Percentiles rank a stretch among this genome's conserved stretches.
These are phyloP conservation scores for Nephelium lappaceum DNA, from an alignment of 345 rosid species.

Conservation along the genomic window DNA sequence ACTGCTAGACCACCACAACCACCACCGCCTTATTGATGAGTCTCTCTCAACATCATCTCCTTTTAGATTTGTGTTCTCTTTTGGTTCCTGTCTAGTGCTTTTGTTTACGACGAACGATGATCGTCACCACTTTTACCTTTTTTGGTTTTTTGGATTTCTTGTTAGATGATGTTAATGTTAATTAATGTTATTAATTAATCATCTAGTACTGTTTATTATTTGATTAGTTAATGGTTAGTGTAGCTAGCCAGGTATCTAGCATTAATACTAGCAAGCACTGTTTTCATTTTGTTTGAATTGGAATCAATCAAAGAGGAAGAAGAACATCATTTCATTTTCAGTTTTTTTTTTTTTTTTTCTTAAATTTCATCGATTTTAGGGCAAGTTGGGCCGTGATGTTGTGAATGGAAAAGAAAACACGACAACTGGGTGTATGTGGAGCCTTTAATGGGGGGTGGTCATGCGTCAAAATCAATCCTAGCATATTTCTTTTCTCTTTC, in stretches of 20 bases:
- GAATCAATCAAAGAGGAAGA: background rate
- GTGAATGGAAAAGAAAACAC: too few species aligned
- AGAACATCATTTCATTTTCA: background rate
- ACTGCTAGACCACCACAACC: slow-evolving; percentile 57
- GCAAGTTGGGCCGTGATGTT: background rate
- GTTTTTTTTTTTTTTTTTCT: background rate
- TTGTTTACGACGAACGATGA: background rate
- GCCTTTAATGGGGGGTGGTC: background rate
- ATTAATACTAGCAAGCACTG: background rate
- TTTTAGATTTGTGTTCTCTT: background rate
- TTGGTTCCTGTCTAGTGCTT: background rate
- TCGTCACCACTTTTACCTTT: background rate
- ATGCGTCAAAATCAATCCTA: slow-evolving; percentile 12
- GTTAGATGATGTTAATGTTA: slow-evolving; percentile 1
- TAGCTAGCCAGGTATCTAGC: background rate
- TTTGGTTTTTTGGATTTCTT: background rate
- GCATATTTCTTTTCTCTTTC: background rate
- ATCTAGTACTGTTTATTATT: background rate
- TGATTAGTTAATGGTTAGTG: background rate
- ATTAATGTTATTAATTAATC: background rate
- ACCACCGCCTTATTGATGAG: slow-evolving; percentile 52
- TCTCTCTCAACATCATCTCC: background rate
- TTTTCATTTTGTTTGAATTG: background rate
- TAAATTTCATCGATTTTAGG: background rate
- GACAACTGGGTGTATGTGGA: background rate